Evolutionary conservation across 768 basidiomycete species (phyloP).

Genomic region (Plicaturopsis crispa): DNA sequence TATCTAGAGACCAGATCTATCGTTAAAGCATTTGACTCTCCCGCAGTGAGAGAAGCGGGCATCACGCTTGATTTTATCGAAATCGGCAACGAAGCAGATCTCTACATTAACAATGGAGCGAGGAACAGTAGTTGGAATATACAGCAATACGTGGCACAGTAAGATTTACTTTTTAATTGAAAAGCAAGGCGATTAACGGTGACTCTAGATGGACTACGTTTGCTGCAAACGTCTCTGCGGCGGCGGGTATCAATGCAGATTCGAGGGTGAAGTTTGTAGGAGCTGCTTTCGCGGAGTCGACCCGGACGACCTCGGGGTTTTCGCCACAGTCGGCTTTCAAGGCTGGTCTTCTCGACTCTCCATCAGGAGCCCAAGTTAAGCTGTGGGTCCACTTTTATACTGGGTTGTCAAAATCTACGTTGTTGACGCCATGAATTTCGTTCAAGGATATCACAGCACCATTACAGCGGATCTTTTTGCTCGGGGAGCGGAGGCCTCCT

Average conservation of each 20-base stretch:
- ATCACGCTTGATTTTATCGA: conserved; percentile 52
- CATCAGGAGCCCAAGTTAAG: conserved; percentile 41
- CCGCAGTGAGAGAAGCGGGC: conserved; percentile 27
- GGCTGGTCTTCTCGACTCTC: conserved; percentile 39
- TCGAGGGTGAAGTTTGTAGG: conserved; percentile 41
- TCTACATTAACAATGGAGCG: conserved; percentile 39
- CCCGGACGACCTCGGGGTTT: conserved; percentile 39
- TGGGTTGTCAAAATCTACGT: neutral
- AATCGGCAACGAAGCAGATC: conserved; percentile 56
- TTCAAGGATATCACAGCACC: conserved; percentile 43
- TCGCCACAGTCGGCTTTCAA: conserved; percentile 55
- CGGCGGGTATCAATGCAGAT: conserved; percentile 26
- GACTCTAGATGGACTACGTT: conserved; percentile 44
- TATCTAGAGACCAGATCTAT: conserved; percentile 43
- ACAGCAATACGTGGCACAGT: conserved; percentile 43
- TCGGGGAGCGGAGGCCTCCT: conserved; percentile 43
- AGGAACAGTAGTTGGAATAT: conserved; percentile 31
- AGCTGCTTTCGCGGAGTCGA: conserved; percentile 41
- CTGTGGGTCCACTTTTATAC: conserved; percentile 29
- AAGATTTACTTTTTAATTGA: conserved; percentile 8
- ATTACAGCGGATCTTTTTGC: conserved; percentile 56
- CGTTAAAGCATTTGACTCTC: conserved; percentile 36
- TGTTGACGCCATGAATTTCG: conserved; percentile 1
- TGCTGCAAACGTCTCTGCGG: conserved; percentile 38
- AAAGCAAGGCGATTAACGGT: neutral